These are phyloP conservation scores for Pichia sp. DNA, from an alignment of 1,139 yeast species.

Conservation along the genomic window DNA sequence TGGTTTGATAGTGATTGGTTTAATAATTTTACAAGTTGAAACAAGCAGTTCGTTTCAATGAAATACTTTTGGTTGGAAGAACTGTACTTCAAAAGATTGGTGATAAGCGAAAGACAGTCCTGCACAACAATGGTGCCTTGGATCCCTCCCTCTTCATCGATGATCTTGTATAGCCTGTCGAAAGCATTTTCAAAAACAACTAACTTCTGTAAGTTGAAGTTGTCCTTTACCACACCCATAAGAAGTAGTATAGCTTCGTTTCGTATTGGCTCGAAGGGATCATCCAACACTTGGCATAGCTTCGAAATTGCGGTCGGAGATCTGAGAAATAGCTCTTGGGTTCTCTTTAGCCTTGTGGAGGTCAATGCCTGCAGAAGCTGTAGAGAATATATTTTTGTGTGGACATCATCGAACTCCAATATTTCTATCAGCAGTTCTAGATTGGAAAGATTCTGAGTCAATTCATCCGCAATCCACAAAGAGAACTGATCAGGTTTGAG, in stretches of 20 bases:
- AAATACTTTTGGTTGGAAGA: constrained; percentile 88
- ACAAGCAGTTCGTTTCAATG: constrained; percentile 77
- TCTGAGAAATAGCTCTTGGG: constrained; percentile 69
- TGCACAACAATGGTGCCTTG: constrained; percentile 88
- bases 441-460: constrained; percentile 65
- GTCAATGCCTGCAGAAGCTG: constrained; percentile 84
- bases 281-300: constrained; percentile 65
- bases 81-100: constrained; percentile 73
- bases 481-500: constrained; percentile 74
- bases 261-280: constrained; percentile 80
- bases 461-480: constrained; percentile 91
- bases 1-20: constrained; percentile 50
- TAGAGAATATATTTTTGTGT: constrained; percentile 71
- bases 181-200: constrained; percentile 95
- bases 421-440: constrained; percentile 45
- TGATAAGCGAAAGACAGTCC: constrained; percentile 75
- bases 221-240: constrained; percentile 76
- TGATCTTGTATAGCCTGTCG: constrained; percentile 71
- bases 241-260: constrained; percentile 83
- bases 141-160: constrained; percentile 84
- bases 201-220: constrained; percentile 82
- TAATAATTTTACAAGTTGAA: constrained; percentile 57
- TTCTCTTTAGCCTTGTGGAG: constrained; percentile 67
- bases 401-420: constrained; percentile 60
- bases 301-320: constrained; percentile 80